phyloP scores from a whole-genome alignment of 106 monocot species.

The Posidonia australis region DNA sequence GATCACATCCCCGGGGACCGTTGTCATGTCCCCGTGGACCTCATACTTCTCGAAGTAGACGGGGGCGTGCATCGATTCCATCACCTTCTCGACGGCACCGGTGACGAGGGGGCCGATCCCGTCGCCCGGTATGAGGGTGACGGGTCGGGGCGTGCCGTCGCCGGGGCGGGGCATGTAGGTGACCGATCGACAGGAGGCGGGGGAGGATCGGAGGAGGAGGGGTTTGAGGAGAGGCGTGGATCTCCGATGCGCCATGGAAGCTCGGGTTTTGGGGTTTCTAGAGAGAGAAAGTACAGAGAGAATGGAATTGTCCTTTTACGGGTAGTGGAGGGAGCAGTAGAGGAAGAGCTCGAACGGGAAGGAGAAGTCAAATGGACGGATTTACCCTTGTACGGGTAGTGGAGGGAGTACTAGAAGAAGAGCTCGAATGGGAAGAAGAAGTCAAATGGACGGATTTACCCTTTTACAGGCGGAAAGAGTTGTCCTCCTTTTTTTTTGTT shows the following conservation, averaged over 20 bases:
- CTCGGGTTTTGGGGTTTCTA: neutral
- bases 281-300: neutral
- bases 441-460: too few relatives aligned
- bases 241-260: constrained; percentile 27
- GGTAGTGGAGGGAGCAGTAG: too few relatives aligned
- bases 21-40: constrained; percentile 41
- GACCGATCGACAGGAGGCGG: constrained; percentile 21
- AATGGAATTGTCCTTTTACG: neutral
- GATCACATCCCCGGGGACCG: constrained; percentile 34
- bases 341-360: too few relatives aligned
- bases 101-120: constrained; percentile 58
- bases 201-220: constrained; percentile 15
- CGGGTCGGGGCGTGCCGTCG: constrained; percentile 36
- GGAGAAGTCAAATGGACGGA: too few relatives aligned
- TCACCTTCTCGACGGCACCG: constrained; percentile 43
- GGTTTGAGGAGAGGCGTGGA: constrained; percentile 20
- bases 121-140: constrained; percentile 55
- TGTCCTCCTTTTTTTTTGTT: too few relatives aligned
- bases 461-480: too few relatives aligned
- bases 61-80: constrained; percentile 49
- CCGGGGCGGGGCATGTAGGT: constrained; percentile 65
- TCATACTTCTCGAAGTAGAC: constrained; percentile 50
- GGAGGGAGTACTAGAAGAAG: too few relatives aligned
- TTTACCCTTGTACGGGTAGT: too few relatives aligned
- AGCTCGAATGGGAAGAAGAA: too few relatives aligned